Base-by-base conservation (phyloP, 2,329 filamentous ascomycete genomes). In the Colletotrichum higginsianum region DNA sequence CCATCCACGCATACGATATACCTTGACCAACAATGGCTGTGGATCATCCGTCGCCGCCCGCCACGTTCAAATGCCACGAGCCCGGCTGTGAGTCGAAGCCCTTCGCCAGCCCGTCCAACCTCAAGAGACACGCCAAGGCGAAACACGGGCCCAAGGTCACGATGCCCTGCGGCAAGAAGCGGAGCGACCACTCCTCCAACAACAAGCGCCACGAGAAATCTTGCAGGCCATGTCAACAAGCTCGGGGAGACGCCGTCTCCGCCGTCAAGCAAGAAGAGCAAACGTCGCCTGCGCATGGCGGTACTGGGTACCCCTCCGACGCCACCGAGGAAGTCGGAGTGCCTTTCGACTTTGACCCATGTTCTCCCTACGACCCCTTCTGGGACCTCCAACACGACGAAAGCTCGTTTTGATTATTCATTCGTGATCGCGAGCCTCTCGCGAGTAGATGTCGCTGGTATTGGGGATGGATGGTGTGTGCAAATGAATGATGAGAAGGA, bases 11-110 rank as follows among this genome's bases (percentile, higher is more conserved):
- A 1, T 5, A 18, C 44, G 44, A 13, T 15, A 46, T 8, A 8
- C 44, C 13, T 15, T 46, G 44, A 46, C 1, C 44, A 46, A 13
- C 9, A 13, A 50, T 50, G 21, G 15, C 47, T n/a, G 21, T 4
- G 11, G n/a, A 18, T 21, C 11, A 5, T 6, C 0, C 0, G 0
- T 2, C 2, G n/a, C 0, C 5, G n/a, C 58, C 21, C 16, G 0
- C 30, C 0, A 3, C 0, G 0, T 35, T 50, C 1, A 11, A 30
- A 1, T 66, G 63, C 35, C 0, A 40, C 1, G 16, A 38, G 44
- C 13, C 53, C 0, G 9, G 21, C 6, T 66, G 52, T 0, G 15
- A 6, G 4, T 2, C 42, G 13, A 66, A 1, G 7, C 2, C 5
- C 3, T 66, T 58, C 3, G 0, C 63, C 2, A 58, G 26, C 1